Evolutionary conservation across 2,329 filamentous ascomycete genomes (phyloP).

Genomic region (Trichoderma afroharzianum): DNA sequence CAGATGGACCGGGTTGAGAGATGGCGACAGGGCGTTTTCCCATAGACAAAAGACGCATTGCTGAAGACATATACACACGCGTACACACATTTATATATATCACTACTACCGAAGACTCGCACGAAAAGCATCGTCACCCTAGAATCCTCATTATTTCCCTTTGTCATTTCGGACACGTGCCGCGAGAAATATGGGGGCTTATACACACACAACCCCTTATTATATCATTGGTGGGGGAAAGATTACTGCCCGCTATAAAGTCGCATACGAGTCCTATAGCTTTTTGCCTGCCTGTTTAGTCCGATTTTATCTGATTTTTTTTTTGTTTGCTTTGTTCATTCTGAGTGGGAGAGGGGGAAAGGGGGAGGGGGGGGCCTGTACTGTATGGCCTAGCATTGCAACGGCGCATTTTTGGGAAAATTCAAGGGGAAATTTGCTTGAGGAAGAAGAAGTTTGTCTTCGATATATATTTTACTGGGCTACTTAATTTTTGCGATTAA

Average conservation of each 20-base stretch:
- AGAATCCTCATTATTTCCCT: not conserved
- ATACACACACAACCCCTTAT: not conserved
- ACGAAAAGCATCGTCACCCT: not conserved
- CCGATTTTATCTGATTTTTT: not conserved
- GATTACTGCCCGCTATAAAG: too few relatives aligned
- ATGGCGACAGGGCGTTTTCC: slow-evolving; percentile 41
- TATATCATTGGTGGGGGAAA: not conserved
- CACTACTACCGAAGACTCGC: not conserved
- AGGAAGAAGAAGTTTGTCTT: not conserved
- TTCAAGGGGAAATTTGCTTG: not conserved
- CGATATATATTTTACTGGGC: not conserved
- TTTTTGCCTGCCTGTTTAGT: not conserved
- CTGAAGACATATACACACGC: not conserved
- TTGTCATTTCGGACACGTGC: not conserved
- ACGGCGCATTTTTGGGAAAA: slow-evolving; percentile 8
- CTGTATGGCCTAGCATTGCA: slow-evolving; percentile 13
- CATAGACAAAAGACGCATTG: slow-evolving; percentile 20
- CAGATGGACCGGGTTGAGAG: slow-evolving; percentile 39
- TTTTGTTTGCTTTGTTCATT: not conserved
- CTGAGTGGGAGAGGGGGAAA: not conserved
- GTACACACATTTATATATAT: not conserved
- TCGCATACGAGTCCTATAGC: not conserved
- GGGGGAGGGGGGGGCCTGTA: not conserved
- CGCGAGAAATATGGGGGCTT: not conserved
- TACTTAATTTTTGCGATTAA: not conserved